Conservation (phyloP, 371 early-diverging fungal species). For the Mucor plumbeus region DNA sequence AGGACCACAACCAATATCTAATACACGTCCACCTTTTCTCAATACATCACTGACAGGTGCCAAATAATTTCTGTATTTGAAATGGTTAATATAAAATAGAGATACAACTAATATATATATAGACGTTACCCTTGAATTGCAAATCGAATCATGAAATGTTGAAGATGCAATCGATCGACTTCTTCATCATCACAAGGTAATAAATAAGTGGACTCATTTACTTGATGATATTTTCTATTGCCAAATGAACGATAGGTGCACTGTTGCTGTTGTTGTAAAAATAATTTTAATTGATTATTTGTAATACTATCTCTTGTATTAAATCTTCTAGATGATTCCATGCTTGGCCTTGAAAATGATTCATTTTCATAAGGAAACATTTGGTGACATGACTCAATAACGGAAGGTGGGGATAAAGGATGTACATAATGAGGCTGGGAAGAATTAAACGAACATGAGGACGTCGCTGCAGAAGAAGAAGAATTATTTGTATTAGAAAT, state of each 20-base stretch:
- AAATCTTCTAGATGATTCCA: conserved; percentile 8
- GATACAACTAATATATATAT: background rate
- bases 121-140: conserved; percentile 54
- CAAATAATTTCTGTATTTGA: conserved; percentile 43
- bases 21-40: conserved; percentile 49
- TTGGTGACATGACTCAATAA: background rate
- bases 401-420: conserved; percentile 14
- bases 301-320: conserved; percentile 10
- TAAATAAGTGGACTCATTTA: conserved; percentile 35
- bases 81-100: background rate
- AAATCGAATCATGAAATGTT: conserved; percentile 56
- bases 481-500: conserved; percentile 5
- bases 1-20: conserved; percentile 62
- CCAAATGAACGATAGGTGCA: conserved; percentile 6
- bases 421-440: conserved; percentile 9
- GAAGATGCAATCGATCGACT: conserved; percentile 44
- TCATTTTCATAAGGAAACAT: conserved; percentile 5
- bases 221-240: conserved; percentile 38
- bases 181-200: conserved; percentile 58
- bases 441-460: conserved; percentile 2
- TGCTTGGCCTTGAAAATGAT: conserved; percentile 10
- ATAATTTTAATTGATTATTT: background rate
- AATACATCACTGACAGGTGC: conserved; percentile 55
- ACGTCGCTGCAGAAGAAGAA: background rate
- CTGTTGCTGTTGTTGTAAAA: conserved; percentile 6